A percentile compares a stretch with the other conserved stretches of the same genome.
Evolutionary conservation across 495 filamentous ascomycete species (phyloP).

Genomic region (Tuber umbilicatum): DNA sequence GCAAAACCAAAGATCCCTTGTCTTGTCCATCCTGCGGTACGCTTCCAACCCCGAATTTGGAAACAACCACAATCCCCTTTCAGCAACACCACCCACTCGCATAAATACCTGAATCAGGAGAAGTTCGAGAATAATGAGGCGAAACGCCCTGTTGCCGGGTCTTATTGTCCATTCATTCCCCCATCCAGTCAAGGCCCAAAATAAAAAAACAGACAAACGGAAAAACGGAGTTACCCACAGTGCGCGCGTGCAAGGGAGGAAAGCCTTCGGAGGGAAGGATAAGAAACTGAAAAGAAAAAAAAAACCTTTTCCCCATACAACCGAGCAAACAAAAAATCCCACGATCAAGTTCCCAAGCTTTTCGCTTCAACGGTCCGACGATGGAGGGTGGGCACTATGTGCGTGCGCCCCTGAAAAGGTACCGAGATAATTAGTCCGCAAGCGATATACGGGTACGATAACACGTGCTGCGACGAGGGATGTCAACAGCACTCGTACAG

Average conservation of each 20-base stretch:
- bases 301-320: neutral
- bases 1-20: neutral
- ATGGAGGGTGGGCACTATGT: neutral
- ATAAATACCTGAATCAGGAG: slow-evolving; percentile 24
- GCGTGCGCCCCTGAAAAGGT: neutral
- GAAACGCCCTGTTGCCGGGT: slow-evolving; percentile 25
- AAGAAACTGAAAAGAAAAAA: neutral
- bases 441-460: neutral
- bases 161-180: neutral
- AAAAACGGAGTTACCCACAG: neutral
- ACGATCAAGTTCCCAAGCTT: neutral
- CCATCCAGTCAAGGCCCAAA: neutral
- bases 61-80: neutral
- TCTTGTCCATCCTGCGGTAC: neutral
- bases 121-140: slow-evolving; percentile 22
- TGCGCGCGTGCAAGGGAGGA: neutral
- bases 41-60: neutral
- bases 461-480: neutral
- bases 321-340: neutral
- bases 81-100: slow-evolving; percentile 13
- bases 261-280: neutral
- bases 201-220: neutral
- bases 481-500: neutral
- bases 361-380: neutral
- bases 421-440: neutral